Percentiles rank a stretch among this genome's conserved stretches.
These are phyloP conservation scores for Cucurbita pepo DNA, from an alignment of 306 rosid species.

Conservation along the genomic window DNA sequence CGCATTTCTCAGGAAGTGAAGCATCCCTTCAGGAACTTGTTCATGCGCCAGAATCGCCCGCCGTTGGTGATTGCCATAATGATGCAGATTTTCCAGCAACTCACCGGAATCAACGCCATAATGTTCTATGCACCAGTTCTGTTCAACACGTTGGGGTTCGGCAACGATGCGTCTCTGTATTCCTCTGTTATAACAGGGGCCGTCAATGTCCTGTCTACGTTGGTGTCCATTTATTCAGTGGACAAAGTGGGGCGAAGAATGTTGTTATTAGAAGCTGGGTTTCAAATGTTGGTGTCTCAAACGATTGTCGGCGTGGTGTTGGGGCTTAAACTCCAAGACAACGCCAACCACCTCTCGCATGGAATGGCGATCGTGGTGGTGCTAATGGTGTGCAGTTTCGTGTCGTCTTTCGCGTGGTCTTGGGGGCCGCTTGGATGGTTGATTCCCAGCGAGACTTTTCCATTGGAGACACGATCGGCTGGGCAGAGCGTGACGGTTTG, in stretches of 20 bases:
- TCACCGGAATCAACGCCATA: constrained; percentile 50
- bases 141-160: constrained; percentile 38
- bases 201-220: constrained; percentile 37
- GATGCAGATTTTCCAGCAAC: constrained; percentile 58
- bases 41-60: constrained; percentile 37
- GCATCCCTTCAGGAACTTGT: constrained; percentile 22
- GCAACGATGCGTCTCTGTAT: constrained; percentile 30
- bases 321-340: constrained; percentile 28
- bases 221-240: constrained; percentile 30
- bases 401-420: constrained; percentile 57
- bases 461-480: constrained; percentile 43
- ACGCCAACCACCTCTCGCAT: constrained; percentile 3
- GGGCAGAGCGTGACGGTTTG: constrained; percentile 47
- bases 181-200: constrained; percentile 55
- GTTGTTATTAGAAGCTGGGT: constrained; percentile 38
- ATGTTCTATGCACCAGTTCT: constrained; percentile 66
- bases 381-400: constrained; percentile 42
- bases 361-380: constrained; percentile 35
- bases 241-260: constrained; percentile 39
- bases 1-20: constrained; percentile 25
- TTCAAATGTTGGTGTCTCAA: constrained; percentile 56
- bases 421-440: constrained; percentile 72
- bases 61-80: constrained; percentile 26
- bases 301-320: constrained; percentile 26
- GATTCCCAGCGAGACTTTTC: constrained; percentile 53